Percentiles rank a stretch among this genome's conserved stretches.
Evolutionary conservation across 164 flowering plant genomes (phyloP).

Genomic region (Berberis vulgaris): DNA sequence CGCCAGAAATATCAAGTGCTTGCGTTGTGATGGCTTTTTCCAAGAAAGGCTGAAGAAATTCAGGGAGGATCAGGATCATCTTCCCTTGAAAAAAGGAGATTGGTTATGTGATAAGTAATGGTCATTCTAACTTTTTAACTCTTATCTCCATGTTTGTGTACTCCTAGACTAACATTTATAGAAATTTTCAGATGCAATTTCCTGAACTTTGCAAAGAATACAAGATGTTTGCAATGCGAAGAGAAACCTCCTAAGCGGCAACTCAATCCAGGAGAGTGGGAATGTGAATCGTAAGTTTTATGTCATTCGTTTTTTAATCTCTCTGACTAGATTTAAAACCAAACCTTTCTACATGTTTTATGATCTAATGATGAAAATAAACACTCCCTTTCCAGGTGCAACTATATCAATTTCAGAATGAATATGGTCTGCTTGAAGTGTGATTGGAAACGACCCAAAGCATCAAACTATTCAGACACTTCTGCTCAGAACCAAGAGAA

Average conservation of each 20-base stretch:
- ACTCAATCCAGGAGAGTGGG: conserved; percentile 90
- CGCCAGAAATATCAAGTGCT: conserved; percentile 69
- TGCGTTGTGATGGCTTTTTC: conserved; percentile 48
- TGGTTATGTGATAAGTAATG: conserved; percentile 80
- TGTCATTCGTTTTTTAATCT: neutral
- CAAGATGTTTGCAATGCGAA: conserved; percentile 65
- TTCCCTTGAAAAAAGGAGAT: conserved; percentile 88
- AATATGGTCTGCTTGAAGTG: conserved; percentile 75
- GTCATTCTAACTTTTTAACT: neutral
- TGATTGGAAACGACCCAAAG: conserved; percentile 56
- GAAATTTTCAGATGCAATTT: conserved; percentile 62
- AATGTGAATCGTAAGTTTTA: conserved; percentile 77
- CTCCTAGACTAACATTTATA: neutral
- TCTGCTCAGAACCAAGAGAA: conserved; percentile 11
- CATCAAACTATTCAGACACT: conserved; percentile 17
- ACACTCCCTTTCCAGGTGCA: conserved; percentile 43
- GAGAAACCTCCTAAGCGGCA: conserved; percentile 70
- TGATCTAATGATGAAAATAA: neutral
- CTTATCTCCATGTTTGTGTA: neutral
- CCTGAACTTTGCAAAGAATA: conserved; percentile 83
- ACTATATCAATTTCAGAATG: conserved; percentile 67
- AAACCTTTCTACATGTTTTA: neutral
- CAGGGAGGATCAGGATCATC: conserved; percentile 50
- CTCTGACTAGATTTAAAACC: neutral
- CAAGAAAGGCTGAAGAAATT: conserved; percentile 43